Conservation (phyloP, 306 rosid species). For the Rubus idaeus region DNA sequence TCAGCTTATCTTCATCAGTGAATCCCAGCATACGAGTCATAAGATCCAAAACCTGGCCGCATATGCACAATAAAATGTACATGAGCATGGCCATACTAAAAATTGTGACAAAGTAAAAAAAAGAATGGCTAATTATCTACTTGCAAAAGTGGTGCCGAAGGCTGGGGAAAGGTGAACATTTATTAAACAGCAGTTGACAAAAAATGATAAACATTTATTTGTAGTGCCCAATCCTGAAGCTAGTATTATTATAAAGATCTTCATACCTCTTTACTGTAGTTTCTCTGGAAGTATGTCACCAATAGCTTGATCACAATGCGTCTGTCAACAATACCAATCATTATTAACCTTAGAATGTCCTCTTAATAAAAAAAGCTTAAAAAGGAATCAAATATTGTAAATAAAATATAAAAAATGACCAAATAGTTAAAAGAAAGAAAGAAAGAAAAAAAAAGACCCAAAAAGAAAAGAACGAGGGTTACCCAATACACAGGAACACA, state of each 20-base stretch:
- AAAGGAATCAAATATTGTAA: not conserved
- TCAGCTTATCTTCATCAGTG: constrained; percentile 84
- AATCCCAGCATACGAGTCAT: constrained; percentile 99
- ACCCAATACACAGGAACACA: not conserved
- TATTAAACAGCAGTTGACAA: not conserved
- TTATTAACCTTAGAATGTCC: constrained; percentile 13
- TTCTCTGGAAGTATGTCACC: constrained; percentile 85
- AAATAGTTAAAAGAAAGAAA: not conserved
- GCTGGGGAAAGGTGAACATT: not conserved
- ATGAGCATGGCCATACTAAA: constrained; percentile 15
- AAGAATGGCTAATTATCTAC: not conserved
- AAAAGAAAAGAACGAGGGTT: too few relatives aligned
- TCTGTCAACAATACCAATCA: constrained; percentile 54
- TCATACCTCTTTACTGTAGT: constrained; percentile 93
- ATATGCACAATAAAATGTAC: constrained; percentile 12
- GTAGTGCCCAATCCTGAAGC: constrained; percentile 14
- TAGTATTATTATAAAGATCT: constrained; percentile 9
- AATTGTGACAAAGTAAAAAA: not conserved
- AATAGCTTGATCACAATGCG: constrained; percentile 94
- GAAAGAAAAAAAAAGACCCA: not conserved
- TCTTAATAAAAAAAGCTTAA: not conserved
- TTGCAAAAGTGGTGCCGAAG: not conserved
- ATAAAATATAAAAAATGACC: not conserved
- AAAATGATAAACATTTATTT: not conserved
- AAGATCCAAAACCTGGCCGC: constrained; percentile 80